These are phyloP conservation scores for Gossypium anomalum DNA, from an alignment of 345 rosid species.

Conservation along the genomic window DNA sequence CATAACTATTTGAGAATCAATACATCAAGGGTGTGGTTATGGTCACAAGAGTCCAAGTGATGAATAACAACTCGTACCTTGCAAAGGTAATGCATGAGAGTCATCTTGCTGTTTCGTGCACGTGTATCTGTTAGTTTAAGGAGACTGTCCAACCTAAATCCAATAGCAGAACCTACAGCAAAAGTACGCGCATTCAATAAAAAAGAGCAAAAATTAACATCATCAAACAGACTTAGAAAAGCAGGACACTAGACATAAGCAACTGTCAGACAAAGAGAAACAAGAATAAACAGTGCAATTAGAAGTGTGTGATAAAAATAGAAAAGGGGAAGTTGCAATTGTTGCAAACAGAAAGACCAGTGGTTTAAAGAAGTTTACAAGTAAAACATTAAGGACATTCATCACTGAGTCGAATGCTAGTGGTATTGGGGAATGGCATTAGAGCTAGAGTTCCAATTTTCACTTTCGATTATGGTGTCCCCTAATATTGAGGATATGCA, in stretches of 20 bases:
- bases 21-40: neutral
- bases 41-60: neutral
- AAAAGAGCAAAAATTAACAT: too few relatives aligned
- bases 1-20: slow-evolving; percentile 4
- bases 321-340: too few relatives aligned
- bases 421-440: neutral
- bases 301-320: too few relatives aligned
- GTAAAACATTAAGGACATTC: neutral
- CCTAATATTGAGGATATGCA: neutral
- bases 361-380: too few relatives aligned
- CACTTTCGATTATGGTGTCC: neutral
- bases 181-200: neutral
- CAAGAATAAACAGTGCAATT: too few relatives aligned
- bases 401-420: neutral
- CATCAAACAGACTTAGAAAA: too few relatives aligned
- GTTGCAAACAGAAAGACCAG: too few relatives aligned
- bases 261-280: too few relatives aligned
- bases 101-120: slow-evolving; percentile 83
- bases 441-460: neutral
- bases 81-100: slow-evolving; percentile 96
- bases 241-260: too few relatives aligned
- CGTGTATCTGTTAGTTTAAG: slow-evolving; percentile 90
- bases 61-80: slow-evolving; percentile 48
- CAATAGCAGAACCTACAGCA: slow-evolving; percentile 72
- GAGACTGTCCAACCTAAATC: slow-evolving; percentile 89